Percentiles rank a stretch among this genome's conserved stretches.
These are phyloP conservation scores for Striga asiatica DNA, from an alignment of 257 asterid genomes.

Conservation along the genomic window DNA sequence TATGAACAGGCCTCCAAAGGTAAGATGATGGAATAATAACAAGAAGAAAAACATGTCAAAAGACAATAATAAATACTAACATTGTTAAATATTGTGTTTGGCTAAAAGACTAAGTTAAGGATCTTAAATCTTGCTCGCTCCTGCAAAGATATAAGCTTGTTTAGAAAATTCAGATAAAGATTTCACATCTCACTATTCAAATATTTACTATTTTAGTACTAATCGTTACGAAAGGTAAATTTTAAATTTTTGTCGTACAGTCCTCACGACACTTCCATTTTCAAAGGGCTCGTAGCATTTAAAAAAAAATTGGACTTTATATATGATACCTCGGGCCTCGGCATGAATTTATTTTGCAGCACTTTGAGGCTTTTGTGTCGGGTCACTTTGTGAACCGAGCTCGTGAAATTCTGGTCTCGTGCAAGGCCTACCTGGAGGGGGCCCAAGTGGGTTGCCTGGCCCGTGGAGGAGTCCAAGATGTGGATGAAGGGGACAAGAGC, in stretches of 20 bases:
- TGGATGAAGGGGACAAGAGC: slow-evolving; percentile 67
- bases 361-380: slow-evolving; percentile 63
- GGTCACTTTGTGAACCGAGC: slow-evolving; percentile 60
- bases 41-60: not conserved
- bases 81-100: no score
- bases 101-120: no score
- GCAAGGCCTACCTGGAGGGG: slow-evolving; percentile 72
- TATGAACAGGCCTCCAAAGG: slow-evolving; percentile 89
- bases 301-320: not conserved
- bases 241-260: no score
- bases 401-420: slow-evolving; percentile 53
- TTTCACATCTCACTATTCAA: not conserved
- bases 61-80: not conserved
- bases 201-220: not conserved
- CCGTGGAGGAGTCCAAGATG: slow-evolving; percentile 81
- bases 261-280: no score
- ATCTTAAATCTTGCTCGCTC: no score
- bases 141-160: no score
- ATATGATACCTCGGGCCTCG: no score
- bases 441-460: slow-evolving; percentile 84
- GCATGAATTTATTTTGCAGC: slow-evolving; percentile 29
- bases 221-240: not conserved
- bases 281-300: no score
- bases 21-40: slow-evolving; percentile 1
- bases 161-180: no score